Conservation (phyloP, 2,329 filamentous ascomycete species). For the Ambrosiella cleistominuta region DNA sequence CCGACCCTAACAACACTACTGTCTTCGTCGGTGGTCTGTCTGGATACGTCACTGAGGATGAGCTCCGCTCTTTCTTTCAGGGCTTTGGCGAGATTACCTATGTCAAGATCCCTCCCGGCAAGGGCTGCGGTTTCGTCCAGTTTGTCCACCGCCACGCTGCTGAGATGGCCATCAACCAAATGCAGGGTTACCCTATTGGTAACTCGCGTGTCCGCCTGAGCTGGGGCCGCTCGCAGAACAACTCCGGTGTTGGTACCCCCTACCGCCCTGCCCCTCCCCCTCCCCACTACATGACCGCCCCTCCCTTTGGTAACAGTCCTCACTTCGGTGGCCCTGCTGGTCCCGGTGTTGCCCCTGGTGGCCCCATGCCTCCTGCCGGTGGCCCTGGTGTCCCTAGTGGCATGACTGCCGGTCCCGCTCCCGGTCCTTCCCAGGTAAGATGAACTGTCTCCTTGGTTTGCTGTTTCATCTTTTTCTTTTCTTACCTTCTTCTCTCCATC, state of each 20-base stretch:
- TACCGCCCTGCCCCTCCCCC: slow-evolving; percentile 76
- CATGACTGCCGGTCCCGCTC: slow-evolving; percentile 22
- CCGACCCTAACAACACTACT: slow-evolving; percentile 97
- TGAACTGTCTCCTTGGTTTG: slow-evolving; percentile 5
- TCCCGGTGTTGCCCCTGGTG: slow-evolving; percentile 23
- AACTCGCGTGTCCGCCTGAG: slow-evolving; percentile 95
- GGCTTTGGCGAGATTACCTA: slow-evolving; percentile 99
- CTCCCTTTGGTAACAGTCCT: slow-evolving; percentile 28
- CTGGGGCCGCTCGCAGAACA: slow-evolving; percentile 98
- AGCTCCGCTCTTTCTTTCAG: slow-evolving; percentile 99
- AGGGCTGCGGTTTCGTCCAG: slow-evolving; percentile 97
- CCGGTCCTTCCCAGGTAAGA: slow-evolving; percentile 24
- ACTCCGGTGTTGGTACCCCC: slow-evolving; percentile 92
- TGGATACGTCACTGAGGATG: slow-evolving; percentile 96
- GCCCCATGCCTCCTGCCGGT: slow-evolving; percentile 22
- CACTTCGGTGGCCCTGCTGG: slow-evolving; percentile 29
- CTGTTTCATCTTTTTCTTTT: slow-evolving; percentile 4
- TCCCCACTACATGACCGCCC: slow-evolving; percentile 35
- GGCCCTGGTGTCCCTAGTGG: slow-evolving; percentile 20
- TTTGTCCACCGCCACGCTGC: slow-evolving; percentile 97
- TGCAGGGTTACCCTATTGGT: slow-evolving; percentile 98
- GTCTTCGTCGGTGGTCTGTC: slow-evolving; percentile 95
- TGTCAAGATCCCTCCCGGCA: slow-evolving; percentile 98
- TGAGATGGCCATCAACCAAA: slow-evolving; percentile 99
- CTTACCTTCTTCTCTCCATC: not conserved